Evolutionary conservation across 2,329 filamentous ascomycete genomes (phyloP).

Genomic region (Claviceps monticola): DNA sequence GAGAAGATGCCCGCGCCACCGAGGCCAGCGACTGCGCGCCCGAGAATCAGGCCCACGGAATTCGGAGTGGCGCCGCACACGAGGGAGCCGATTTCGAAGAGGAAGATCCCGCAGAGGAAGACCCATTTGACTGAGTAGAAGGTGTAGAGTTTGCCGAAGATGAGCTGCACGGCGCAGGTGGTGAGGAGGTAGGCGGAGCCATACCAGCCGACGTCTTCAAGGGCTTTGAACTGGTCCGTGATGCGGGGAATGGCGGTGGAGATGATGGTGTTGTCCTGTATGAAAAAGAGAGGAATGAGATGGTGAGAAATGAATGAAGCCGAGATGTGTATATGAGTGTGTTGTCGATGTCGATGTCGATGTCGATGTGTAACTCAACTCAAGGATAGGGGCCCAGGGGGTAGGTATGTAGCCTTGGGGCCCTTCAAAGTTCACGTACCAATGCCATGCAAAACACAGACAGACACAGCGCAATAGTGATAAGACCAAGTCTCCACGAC

Average conservation of each 20-base stretch:
- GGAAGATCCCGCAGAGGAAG: constrained; percentile 12
- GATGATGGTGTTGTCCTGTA: constrained; percentile 24
- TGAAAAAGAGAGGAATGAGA: too few relatives aligned
- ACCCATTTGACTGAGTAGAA: constrained; percentile 20
- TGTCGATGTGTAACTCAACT: too few relatives aligned
- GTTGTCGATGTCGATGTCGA: too few relatives aligned
- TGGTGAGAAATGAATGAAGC: too few relatives aligned
- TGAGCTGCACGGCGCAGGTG: constrained; percentile 22
- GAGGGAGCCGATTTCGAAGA: constrained; percentile 18
- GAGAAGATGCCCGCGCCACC: constrained; percentile 33
- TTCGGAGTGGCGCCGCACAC: constrained; percentile 18
- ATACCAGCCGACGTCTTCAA: constrained; percentile 7
- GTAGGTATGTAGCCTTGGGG: not conserved
- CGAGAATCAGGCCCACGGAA: constrained; percentile 20
- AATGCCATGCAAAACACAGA: constrained; percentile 7
- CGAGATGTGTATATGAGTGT: too few relatives aligned
- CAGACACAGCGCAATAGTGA: constrained; percentile 6
- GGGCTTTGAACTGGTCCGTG: constrained; percentile 10
- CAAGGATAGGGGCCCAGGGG: not conserved
- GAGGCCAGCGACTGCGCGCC: constrained; percentile 21
- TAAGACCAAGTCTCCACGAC: constrained; percentile 4
- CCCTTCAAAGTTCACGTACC: not conserved
- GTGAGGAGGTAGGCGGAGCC: constrained; percentile 21
- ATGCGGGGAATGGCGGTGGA: constrained; percentile 21
- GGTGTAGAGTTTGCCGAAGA: constrained; percentile 28